These are phyloP conservation scores for Naganishia vishniacii DNA, from an alignment of 768 basidiomycete species.

Conservation along the genomic window DNA sequence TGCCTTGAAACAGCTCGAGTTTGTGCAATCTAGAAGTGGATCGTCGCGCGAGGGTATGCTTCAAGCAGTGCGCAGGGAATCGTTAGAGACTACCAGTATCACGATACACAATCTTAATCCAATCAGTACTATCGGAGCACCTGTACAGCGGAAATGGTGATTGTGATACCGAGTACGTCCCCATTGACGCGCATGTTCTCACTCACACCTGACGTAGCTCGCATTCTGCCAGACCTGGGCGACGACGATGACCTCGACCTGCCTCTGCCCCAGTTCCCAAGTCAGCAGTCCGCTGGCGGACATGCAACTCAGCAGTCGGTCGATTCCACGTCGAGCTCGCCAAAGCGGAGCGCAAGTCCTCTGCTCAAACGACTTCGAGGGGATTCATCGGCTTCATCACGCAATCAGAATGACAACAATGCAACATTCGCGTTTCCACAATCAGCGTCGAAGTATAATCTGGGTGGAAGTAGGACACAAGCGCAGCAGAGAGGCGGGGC, in stretches of 20 bases:
- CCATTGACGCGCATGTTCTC: not conserved
- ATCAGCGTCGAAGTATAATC: not conserved
- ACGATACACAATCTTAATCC: no score
- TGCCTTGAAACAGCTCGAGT: no score
- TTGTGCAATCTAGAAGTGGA: no score
- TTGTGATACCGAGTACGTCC: conserved; percentile 16
- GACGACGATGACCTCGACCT: conserved; percentile 28
- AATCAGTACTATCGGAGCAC: not conserved
- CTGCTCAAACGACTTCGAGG: conserved; percentile 14
- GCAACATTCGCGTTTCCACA: conserved; percentile 24
- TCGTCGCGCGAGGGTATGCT: no score
- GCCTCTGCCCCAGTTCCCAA: conserved; percentile 23
- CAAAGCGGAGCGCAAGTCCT: conserved; percentile 24
- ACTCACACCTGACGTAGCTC: not conserved
- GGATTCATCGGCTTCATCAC: conserved; percentile 18
- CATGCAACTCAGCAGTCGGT: conserved; percentile 16
- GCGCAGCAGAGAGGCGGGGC: not conserved
- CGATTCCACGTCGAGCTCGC: conserved; percentile 25
- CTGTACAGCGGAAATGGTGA: not conserved
- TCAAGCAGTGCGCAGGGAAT: no score
- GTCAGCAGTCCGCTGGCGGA: not conserved
- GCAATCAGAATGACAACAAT: not conserved
- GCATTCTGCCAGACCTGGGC: not conserved
- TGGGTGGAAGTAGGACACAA: not conserved
- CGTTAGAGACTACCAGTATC: no score